Conservation (phyloP, 306 rosid genomes). For the Quercus cerris region DNA sequence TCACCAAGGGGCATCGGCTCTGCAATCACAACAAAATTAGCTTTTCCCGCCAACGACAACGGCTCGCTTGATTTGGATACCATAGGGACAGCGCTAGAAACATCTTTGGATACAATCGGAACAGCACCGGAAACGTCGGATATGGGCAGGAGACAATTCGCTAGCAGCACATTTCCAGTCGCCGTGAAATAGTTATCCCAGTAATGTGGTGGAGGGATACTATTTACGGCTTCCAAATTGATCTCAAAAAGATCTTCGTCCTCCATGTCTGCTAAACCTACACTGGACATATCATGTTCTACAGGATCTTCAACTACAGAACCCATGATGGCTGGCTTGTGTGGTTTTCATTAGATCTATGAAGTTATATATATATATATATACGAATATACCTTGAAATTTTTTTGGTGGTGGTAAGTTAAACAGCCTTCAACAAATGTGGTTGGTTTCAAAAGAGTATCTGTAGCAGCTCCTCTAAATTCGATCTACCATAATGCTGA, state of each 20-base stretch:
- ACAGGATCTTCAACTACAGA: constrained; percentile 15
- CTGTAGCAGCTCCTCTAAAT: constrained; percentile 37
- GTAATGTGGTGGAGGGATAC: constrained; percentile 29
- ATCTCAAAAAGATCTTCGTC: constrained; percentile 75
- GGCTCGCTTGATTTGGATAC: constrained; percentile 16
- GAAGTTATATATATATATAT: not conserved
- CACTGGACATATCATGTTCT: constrained; percentile 6
- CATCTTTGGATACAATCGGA: constrained; percentile 34
- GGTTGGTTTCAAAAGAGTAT: constrained; percentile 22
- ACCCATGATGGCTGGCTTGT: constrained; percentile 30
- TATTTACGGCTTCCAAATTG: constrained; percentile 45
- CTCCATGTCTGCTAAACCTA: constrained; percentile 30
- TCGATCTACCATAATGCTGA: constrained; percentile 32
- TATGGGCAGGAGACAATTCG: constrained; percentile 65
- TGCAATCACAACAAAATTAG: constrained; percentile 16
- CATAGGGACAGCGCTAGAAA: constrained; percentile 4
- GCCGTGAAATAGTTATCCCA: constrained; percentile 39
- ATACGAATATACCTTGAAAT: not conserved
- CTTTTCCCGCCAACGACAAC: constrained; percentile 6
- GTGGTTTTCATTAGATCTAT: not conserved
- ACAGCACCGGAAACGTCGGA: constrained; percentile 57
- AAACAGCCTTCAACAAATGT: constrained; percentile 66
- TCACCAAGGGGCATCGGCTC: constrained; percentile 43
- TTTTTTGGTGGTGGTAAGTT: constrained; percentile 46
- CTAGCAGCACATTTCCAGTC: constrained; percentile 52